A percentile compares a stretch with the other conserved stretches of the same genome.
Conservation (phyloP, 1,139 yeast species). For the Yamadazyma buinensis region DNA sequence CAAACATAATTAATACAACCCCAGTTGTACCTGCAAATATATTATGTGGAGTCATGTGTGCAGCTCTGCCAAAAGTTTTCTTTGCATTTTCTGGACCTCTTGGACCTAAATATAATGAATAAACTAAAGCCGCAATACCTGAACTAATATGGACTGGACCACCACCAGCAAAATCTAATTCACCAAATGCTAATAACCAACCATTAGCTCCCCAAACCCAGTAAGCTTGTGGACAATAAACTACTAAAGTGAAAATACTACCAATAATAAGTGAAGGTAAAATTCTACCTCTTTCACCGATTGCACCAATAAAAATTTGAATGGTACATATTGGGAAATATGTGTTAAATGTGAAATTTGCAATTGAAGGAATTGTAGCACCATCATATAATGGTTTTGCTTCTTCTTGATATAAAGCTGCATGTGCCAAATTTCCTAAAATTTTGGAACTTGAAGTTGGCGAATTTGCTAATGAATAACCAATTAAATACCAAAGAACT, state of each 20-base stretch:
- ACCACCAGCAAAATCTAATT: constrained; percentile 96
- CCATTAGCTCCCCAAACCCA: constrained; percentile 97
- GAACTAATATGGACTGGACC: constrained; percentile 96
- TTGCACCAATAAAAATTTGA: constrained; percentile 92
- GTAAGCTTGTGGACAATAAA: constrained; percentile 89
- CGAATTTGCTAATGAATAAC: constrained; percentile 83
- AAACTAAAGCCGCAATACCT: constrained; percentile 91
- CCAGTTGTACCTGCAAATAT: constrained; percentile 49
- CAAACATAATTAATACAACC: constrained; percentile 90
- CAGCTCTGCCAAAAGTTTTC: constrained; percentile 27
- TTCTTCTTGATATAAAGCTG: constrained; percentile 63
- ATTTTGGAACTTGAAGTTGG: constrained; percentile 65
- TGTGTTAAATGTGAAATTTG: constrained; percentile 76
- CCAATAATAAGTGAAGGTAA: constrained; percentile 93
- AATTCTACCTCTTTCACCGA: constrained; percentile 91
- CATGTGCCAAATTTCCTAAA: constrained; percentile 75
- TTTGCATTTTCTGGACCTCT: constrained; percentile 65
- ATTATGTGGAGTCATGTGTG: constrained; percentile 2
- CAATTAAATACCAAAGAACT: constrained; percentile 97
- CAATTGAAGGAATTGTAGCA: constrained; percentile 55
- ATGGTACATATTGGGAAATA: constrained; percentile 83
- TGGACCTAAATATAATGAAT: constrained; percentile 86
- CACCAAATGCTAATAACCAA: constrained; percentile 80
- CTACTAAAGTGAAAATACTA: constrained; percentile 87
- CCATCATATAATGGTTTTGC: constrained; percentile 49